These are phyloP conservation scores for Poa pratensis DNA, from an alignment of 176 grass and related monocot genomes.

Conservation along the genomic window DNA sequence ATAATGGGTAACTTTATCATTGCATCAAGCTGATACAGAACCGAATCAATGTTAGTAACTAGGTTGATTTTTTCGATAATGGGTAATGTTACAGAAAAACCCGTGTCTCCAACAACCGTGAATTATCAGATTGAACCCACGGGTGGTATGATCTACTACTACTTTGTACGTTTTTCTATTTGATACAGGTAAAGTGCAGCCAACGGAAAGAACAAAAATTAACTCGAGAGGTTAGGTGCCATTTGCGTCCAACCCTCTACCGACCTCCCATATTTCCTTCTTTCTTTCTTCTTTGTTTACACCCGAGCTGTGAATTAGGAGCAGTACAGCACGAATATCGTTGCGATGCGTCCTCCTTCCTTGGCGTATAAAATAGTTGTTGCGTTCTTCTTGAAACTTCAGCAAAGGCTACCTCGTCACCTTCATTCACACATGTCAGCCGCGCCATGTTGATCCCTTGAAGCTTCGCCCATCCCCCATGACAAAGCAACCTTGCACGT, in stretches of 20 bases:
- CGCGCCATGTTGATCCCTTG: slow-evolving; percentile 43
- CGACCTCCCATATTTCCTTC: slow-evolving; percentile 36
- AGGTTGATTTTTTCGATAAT: not conserved
- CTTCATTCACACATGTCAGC: slow-evolving; percentile 37
- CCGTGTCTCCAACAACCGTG: not conserved
- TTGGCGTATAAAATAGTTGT: slow-evolving; percentile 55
- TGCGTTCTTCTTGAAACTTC: slow-evolving; percentile 57
- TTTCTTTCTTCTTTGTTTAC: slow-evolving; percentile 19
- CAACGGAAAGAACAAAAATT: not conserved
- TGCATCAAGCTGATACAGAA: not conserved
- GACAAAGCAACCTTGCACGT: slow-evolving; percentile 29
- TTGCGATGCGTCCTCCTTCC: slow-evolving; percentile 47
- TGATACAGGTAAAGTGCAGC: not conserved
- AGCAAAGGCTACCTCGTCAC: slow-evolving; percentile 36
- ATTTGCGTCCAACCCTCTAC: slow-evolving; percentile 62
- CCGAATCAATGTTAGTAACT: not conserved
- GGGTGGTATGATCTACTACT: not conserved
- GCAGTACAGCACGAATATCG: slow-evolving; percentile 57
- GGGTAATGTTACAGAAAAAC: not conserved
- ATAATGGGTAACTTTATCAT: not conserved
- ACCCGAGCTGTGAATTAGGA: slow-evolving; percentile 58
- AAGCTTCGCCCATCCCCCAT: slow-evolving; percentile 37
- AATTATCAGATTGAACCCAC: not conserved
- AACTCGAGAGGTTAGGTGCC: slow-evolving; percentile 34
- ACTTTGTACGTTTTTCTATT: not conserved